Percentiles rank a stretch among this genome's conserved stretches.
These are phyloP conservation scores for Gynostemma pentaphyllum DNA, from an alignment of 306 rosid genomes.

Conservation along the genomic window DNA sequence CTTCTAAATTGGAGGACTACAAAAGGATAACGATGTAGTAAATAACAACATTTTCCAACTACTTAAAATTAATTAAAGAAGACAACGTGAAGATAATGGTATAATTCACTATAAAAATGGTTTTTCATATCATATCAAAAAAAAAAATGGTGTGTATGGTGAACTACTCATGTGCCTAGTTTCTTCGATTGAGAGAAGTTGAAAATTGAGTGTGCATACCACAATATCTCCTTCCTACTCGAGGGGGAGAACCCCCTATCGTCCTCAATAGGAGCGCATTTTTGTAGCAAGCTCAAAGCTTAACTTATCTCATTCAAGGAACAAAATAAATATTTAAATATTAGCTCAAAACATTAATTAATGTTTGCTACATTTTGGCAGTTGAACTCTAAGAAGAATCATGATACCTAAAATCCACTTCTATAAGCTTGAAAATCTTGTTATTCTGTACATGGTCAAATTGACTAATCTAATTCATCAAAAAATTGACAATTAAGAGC, in stretches of 20 bases:
- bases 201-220: too few relatives aligned
- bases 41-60: slow-evolving; percentile 13
- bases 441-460: not conserved
- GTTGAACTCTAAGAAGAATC: not conserved
- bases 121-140: too few relatives aligned
- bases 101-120: too few relatives aligned
- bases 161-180: too few relatives aligned
- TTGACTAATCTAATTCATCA: not conserved
- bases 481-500: not conserved
- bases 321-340: not conserved
- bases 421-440: not conserved
- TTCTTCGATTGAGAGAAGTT: too few relatives aligned
- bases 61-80: not conserved
- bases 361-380: not conserved
- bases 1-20: slow-evolving; percentile 76
- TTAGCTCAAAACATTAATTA: not conserved
- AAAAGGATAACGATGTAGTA: slow-evolving; percentile 15
- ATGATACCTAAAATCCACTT: not conserved
- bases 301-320: not conserved
- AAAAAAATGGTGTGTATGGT: too few relatives aligned
- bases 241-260: too few relatives aligned
- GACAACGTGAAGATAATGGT: not conserved
- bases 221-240: too few relatives aligned
- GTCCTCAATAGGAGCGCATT: too few relatives aligned
- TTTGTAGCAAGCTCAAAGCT: too few relatives aligned